Evolutionary conservation across 1,284 basidiomycete species (phyloP).

Genomic region (Athelia psychrophila): DNA sequence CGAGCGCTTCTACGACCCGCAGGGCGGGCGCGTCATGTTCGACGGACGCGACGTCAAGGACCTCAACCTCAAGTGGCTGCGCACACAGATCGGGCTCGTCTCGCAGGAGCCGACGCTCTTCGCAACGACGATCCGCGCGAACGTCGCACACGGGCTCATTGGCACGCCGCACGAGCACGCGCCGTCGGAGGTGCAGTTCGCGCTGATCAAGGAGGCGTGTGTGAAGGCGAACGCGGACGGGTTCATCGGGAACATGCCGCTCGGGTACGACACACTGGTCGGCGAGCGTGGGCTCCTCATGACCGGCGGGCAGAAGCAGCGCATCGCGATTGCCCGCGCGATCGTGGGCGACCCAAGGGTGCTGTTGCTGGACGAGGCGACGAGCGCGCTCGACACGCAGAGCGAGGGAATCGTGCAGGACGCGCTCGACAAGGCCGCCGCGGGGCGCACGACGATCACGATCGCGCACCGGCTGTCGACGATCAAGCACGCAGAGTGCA

Average conservation of each 20-base stretch:
- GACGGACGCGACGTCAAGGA: constrained; percentile 58
- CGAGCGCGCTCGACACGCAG: constrained; percentile 87
- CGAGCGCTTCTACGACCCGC: constrained; percentile 70
- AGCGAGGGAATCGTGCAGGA: constrained; percentile 93
- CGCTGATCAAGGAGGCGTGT: constrained; percentile 54
- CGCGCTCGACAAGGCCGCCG: constrained; percentile 89
- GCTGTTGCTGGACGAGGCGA: constrained; percentile 85
- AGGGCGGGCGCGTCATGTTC: constrained; percentile 52
- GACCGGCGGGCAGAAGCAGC: constrained; percentile 73
- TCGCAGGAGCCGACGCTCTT: constrained; percentile 70
- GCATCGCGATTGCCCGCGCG: constrained; percentile 68
- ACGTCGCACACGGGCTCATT: constrained; percentile 71
- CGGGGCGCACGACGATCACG: constrained; percentile 77
- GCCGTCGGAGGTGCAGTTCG: constrained; percentile 6
- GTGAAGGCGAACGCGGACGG: constrained; percentile 69
- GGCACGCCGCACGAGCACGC: constrained; percentile 46
- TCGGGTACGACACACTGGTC: constrained; percentile 69
- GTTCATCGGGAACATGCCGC: constrained; percentile 63
- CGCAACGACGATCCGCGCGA: constrained; percentile 60
- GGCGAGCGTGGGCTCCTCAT: constrained; percentile 72
- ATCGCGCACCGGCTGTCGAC: constrained; percentile 79
- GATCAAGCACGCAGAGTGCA: constrained; percentile 80
- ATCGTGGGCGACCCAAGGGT: constrained; percentile 91
- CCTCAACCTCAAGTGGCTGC: constrained; percentile 66
- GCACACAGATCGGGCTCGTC: constrained; percentile 66